A percentile compares a stretch with the other conserved stretches of the same genome.
phyloP scores from a whole-genome alignment of 352 stramenopile species.

The Phytophthora meadii region DNA sequence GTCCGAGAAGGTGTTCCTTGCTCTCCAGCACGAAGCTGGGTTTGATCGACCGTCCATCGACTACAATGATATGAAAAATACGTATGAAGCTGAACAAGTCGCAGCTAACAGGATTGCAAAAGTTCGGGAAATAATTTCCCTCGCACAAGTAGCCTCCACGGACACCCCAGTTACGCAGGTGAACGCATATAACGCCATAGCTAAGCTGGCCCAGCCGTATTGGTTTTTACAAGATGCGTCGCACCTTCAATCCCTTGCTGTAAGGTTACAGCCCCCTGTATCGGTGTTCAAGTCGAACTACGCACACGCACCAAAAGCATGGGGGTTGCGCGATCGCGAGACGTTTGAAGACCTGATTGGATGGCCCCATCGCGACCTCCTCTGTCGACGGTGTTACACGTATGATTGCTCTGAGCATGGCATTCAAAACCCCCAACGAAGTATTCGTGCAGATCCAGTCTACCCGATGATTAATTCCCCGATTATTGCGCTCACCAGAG shows the following conservation, averaged over 20 bases:
- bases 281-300: constrained; percentile 69
- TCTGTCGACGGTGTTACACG: constrained; percentile 90
- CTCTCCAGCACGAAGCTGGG: constrained; percentile 37
- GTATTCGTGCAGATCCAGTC: constrained; percentile 55
- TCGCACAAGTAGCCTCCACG: not conserved
- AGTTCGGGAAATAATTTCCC: constrained; percentile 31
- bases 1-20: constrained; percentile 54
- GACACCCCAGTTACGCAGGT: not conserved
- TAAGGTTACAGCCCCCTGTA: constrained; percentile 52
- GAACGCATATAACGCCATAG: constrained; percentile 13
- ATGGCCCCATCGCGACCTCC: constrained; percentile 80
- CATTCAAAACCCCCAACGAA: constrained; percentile 67
- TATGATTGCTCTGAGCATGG: constrained; percentile 94
- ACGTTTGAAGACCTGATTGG: constrained; percentile 71
- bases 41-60: constrained; percentile 52
- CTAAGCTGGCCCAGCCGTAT: constrained; percentile 21
- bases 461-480: constrained; percentile 58
- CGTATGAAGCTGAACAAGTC: constrained; percentile 26
- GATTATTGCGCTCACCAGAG: constrained; percentile 31
- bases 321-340: constrained; percentile 48
- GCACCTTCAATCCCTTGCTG: constrained; percentile 22
- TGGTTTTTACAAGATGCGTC: constrained; percentile 45
- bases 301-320: constrained; percentile 26
- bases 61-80: constrained; percentile 57
- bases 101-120: constrained; percentile 35